These are phyloP conservation scores for Nissolia schottii DNA, from an alignment of 306 rosid species.

Conservation along the genomic window DNA sequence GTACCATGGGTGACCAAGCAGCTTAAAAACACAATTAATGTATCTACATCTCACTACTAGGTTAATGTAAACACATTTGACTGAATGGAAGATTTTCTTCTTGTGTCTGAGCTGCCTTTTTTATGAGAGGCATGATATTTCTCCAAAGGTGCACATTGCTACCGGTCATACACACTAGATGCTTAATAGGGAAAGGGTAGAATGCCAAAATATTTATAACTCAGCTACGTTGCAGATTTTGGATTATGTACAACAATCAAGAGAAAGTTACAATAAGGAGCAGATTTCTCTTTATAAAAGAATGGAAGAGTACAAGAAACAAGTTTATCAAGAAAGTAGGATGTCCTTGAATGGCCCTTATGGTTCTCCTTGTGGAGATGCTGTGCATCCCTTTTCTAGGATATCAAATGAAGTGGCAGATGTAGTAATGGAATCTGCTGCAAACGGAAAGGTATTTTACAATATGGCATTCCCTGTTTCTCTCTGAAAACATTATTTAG, in stretches of 20 bases:
- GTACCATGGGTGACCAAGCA: neutral
- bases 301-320: conserved; percentile 65
- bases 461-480: conserved; percentile 2
- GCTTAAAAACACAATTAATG: conserved; percentile 2
- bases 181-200: neutral
- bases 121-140: conserved; percentile 22
- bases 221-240: conserved; percentile 50
- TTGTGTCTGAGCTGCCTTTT: conserved; percentile 3
- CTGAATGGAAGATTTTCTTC: neutral
- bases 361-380: conserved; percentile 45
- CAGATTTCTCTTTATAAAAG: conserved; percentile 54
- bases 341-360: conserved; percentile 46
- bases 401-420: conserved; percentile 59
- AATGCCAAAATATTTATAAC: conserved; percentile 25
- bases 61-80: neutral
- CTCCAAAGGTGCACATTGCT: neutral
- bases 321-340: conserved; percentile 51
- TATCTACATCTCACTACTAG: neutral
- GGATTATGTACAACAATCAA: conserved; percentile 55
- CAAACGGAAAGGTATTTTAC: conserved; percentile 61
- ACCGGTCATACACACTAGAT: neutral
- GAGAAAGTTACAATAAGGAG: conserved; percentile 58
- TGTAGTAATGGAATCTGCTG: conserved; percentile 66
- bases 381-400: conserved; percentile 44
- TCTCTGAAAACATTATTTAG: neutral